Evolutionary conservation across 768 basidiomycete genomes (phyloP), one percentile per base, ranked within the genome.

Genomic region (Phlebiopsis gigantea): DNA sequence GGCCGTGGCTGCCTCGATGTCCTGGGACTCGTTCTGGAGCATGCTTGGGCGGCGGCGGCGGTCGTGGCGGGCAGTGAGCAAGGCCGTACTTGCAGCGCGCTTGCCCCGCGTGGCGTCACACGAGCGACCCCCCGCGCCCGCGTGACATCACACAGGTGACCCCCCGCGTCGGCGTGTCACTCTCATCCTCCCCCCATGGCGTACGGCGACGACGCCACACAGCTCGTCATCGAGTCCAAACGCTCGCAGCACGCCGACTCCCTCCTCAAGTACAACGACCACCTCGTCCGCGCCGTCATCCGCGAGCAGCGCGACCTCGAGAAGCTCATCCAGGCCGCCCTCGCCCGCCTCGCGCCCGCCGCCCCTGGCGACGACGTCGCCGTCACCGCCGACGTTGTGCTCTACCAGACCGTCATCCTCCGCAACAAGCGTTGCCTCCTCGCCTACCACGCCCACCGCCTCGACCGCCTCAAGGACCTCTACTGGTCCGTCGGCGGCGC

Each of bases 391-490:
- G 80, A 85, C 19, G 74, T 95, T 59, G 81, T 92, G 63, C 82
- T 98, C 65, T 85, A 90, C 68, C 92, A 96, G 71, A 90, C 95
- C 7, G 85, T 91, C 34, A 88, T 96, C 63, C 77, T 86, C 41
- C 84, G 94, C 60, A 97, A 98, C 77, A 97, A 96, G 70, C 88
- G 97, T n/a, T 93, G 92, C 68, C 79, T 98, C 3, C 82, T 98
- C 45, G 93, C 93, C 0, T 99, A 98, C 72, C 93, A 98, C 71
- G 74, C 82, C 24, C 92, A 94, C 73, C 82, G 96, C 55, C 72
- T 92, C 39, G 88, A 92, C 67, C 83, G 85, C 52, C 80, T 98
- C 52, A 81, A 85, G 57, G 87, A 93, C 65, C 79, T 90, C 75
- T 97, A 92, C 73, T 98, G 96, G 96, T 75, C 82, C 12, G 81